phyloP scores from a whole-genome alignment of 73 alveolate genomes.

The Symbiodinium natans region DNA sequence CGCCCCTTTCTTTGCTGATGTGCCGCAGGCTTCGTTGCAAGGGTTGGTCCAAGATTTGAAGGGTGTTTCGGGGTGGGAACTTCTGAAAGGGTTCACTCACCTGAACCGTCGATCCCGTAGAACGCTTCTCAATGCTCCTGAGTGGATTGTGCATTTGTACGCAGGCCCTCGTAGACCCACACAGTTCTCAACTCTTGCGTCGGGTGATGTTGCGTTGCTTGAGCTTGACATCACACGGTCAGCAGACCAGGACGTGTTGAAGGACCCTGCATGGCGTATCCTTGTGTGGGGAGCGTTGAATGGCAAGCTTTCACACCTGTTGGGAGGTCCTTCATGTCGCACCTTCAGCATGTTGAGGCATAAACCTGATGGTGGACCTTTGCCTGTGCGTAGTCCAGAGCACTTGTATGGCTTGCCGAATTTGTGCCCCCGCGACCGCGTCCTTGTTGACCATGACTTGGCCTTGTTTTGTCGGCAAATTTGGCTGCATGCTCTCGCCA shows the following conservation, averaged over 20 bases:
- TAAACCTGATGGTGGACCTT: not conserved
- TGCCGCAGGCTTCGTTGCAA: not conserved
- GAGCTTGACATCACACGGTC: not conserved
- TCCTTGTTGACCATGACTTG: not conserved
- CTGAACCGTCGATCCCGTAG: not conserved
- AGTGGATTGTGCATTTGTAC: not conserved
- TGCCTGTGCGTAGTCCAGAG: not conserved
- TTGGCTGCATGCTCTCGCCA: not conserved
- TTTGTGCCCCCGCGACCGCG: not conserved
- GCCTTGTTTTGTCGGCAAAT: too few species aligned
- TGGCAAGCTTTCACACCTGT: not conserved
- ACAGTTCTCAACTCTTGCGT: not conserved
- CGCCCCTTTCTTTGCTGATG: too few species aligned
- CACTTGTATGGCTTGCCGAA: not conserved
- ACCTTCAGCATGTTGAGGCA: not conserved
- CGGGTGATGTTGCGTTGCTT: not conserved
- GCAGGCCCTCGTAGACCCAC: not conserved
- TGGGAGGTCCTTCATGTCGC: slow-evolving; percentile 33
- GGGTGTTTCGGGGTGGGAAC: not conserved
- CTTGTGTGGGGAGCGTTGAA: too few species aligned
- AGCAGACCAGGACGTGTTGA: not conserved
- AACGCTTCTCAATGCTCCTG: not conserved
- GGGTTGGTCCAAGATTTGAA: not conserved
- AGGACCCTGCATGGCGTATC: not conserved
- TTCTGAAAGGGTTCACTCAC: too few species aligned